Conservation (phyloP, 2,329 filamentous ascomycete genomes). For the Ophiostoma sp. region DNA sequence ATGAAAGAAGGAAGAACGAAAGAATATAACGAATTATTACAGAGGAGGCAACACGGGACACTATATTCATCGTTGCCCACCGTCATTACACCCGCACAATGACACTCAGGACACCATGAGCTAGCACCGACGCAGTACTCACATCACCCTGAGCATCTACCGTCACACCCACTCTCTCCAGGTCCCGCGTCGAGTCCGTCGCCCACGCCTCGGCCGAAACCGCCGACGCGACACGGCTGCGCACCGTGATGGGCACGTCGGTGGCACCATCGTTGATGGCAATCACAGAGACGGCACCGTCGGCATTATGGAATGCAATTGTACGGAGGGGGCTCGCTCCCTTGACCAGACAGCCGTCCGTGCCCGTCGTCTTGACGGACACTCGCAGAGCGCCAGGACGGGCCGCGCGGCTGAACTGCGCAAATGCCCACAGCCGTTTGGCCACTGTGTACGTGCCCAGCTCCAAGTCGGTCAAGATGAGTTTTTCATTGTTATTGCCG, state of each 20-base stretch:
- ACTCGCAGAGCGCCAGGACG: conserved; percentile 31
- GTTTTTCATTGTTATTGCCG: conserved; percentile 33
- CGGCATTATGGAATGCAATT: conserved; percentile 29
- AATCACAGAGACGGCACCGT: conserved; percentile 27
- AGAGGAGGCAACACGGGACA: neutral
- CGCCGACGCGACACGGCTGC: conserved; percentile 21
- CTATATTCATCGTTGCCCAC: neutral
- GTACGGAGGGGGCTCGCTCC: neutral
- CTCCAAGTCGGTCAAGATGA: conserved; percentile 29
- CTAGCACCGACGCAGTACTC: neutral
- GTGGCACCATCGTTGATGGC: conserved; percentile 31
- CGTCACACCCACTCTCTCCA: neutral
- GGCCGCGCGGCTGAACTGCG: conserved; percentile 31
- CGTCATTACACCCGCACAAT: conserved; percentile 6
- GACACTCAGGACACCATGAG: neutral
- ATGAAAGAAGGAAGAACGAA: neutral
- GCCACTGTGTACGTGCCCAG: conserved; percentile 26
- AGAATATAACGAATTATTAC: neutral
- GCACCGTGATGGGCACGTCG: conserved; percentile 15
- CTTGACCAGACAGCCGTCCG: neutral
- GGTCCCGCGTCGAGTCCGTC: neutral
- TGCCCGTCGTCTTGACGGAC: neutral
- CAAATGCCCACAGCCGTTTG: conserved; percentile 33
- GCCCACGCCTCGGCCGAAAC: neutral
- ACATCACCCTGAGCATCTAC: neutral